Evolutionary conservation across 2,329 filamentous ascomycete genomes (phyloP), one percentile per base, ranked within the genome.

Genomic region (Fusarium sp.): DNA sequence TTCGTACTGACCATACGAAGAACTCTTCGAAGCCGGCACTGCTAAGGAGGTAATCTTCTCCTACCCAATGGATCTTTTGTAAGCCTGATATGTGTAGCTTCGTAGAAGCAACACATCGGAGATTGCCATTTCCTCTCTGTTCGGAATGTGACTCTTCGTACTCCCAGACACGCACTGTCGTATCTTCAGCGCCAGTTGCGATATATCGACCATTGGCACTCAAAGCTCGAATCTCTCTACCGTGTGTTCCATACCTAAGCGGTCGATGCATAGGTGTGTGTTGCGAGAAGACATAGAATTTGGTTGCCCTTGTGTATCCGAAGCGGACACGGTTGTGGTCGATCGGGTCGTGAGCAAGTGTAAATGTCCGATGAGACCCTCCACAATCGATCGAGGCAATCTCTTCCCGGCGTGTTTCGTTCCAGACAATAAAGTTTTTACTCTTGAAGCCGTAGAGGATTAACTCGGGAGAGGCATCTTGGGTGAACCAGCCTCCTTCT

Each of bases 11-110:
- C 95, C 96, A 99, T 13, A 94, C 86, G 72, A 91, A 95, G 67
- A 98, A 91, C 78, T 99, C 95, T 77, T 98, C 95, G 64, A 89
- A 91, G 0, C 94, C 96, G 7, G 89, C 94, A 73, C 93, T 94
- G 69, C 93, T 97, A 76, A 98, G 92, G 4, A 99, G 86, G 71
- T 91, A 92, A 2, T 83, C 78, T 3, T 91, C 87, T 46, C 88
- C 85, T 3, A 92, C 89, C 93, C 94, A 98, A 62, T 86, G 86
- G 1, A 97, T 82, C 65, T 90, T 87, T 77, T 98, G 95, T 9
- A 98, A 88, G 1, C 95, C 96, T 0, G 94, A 91, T 3, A 89
- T 91, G 76, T 99, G 96, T 56, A 88, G 88, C 69, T 93, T 91
- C 21, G 97, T 79, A 0, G 91, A 89, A 11, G 89, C 87, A 22